Base-by-base conservation (phyloP, 2,329 filamentous ascomycete genomes). In the Bertia moriformis region DNA sequence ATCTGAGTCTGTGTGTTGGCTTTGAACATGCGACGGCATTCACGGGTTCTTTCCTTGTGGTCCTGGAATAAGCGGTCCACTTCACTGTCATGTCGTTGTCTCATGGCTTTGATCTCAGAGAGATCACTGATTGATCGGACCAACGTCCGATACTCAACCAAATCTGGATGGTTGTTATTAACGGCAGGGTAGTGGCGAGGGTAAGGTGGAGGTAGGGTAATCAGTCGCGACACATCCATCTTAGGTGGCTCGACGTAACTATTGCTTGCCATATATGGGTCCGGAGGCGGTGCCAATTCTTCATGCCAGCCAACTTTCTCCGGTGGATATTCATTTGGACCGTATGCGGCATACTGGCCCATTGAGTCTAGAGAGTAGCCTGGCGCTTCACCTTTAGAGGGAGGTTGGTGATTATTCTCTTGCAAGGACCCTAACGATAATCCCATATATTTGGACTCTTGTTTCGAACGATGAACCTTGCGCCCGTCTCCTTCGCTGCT, bases 391-490 rank as follows among this genome's bases (percentile, higher is more conserved):
- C 7, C 7, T 27, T 27, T 27, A n/a, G 22, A 27, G 7, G 22
- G 22, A 7, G 22, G 7, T 27, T n/a, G 22, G 22, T 27, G 7
- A 10, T 27, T 7, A n/a, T 27, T n/a, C 22, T n/a, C 7, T 17
- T 35, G 32, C 15, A 71, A 68, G 1, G 74, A 68, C 46, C 88
- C 85, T 48, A 83, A 82, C 3, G 81, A 79, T 27, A 96, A 69
- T 3, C 89, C 86, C 89, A 96, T 96, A 52, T 95, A 96, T 56
- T 95, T 95, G 2, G 86, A 91, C 59, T 95, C 89, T 33, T 87
- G 71, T 51, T 88, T 93, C 2, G 84, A 86, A 49, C 88, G 71
- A 48, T 86, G 83, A 13, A 93, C 57, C 39, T 69, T 63, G 20
- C 63, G 66, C 1, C 17, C 32, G 32, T 70, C 69, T 3, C 69